Conservation (phyloP, 345 rosid genomes). For the Arabis alpina region DNA sequence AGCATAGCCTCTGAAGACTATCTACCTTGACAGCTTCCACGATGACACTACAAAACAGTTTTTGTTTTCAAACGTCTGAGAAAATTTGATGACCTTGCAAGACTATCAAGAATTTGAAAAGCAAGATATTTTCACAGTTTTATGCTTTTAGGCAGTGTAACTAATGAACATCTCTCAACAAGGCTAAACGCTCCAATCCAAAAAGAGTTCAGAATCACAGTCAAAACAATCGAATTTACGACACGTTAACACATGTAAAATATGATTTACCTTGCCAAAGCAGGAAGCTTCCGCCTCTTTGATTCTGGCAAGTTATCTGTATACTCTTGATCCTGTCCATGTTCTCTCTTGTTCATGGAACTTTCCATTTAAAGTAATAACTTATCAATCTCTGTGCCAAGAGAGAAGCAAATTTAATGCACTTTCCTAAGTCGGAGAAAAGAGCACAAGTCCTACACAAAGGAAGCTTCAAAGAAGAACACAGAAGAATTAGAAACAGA, state of each 20-base stretch:
- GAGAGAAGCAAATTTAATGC: slow-evolving; percentile 26
- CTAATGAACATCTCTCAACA: slow-evolving; percentile 10
- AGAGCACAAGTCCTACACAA: slow-evolving; percentile 29
- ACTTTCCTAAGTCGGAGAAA: slow-evolving; percentile 33
- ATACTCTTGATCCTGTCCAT: slow-evolving; percentile 53
- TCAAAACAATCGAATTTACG: background rate
- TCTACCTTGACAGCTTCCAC: slow-evolving; percentile 95
- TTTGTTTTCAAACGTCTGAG: slow-evolving; percentile 28
- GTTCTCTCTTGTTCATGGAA: slow-evolving; percentile 64
- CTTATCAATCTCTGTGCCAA: background rate
- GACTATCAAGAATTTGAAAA: background rate
- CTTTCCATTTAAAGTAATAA: slow-evolving; percentile 55
- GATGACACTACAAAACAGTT: slow-evolving; percentile 62
- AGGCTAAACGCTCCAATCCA: background rate
- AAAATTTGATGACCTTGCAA: slow-evolving; percentile 27
- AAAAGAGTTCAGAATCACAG: slow-evolving; percentile 18
- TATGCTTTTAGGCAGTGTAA: slow-evolving; percentile 1
- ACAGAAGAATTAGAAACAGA: slow-evolving; percentile 28
- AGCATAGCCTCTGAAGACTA: slow-evolving; percentile 82
- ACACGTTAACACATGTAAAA: slow-evolving; percentile 14
- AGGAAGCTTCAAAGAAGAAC: slow-evolving; percentile 45
- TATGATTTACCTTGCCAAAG: slow-evolving; percentile 69
- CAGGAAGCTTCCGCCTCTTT: slow-evolving; percentile 76
- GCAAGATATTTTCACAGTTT: background rate
- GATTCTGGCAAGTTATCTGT: slow-evolving; percentile 52